These are phyloP conservation scores for Alternaria gansuensis DNA, from an alignment of 2,329 filamentous ascomycete species.

Conservation along the genomic window DNA sequence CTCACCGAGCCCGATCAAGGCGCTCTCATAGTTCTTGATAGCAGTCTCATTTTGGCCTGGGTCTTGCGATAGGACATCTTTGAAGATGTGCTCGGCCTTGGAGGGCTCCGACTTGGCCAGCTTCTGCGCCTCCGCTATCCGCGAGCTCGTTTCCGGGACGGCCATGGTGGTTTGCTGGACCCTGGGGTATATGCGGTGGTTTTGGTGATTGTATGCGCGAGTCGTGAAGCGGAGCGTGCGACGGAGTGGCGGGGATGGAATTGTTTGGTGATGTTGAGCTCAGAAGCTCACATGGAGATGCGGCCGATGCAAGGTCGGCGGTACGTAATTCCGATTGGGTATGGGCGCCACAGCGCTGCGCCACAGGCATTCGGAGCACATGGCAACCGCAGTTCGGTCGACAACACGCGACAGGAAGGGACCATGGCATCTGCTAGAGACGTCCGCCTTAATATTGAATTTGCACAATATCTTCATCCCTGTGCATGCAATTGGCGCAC, in stretches of 20 bases:
- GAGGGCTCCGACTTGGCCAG: conserved; percentile 79
- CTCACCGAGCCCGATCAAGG: conserved; percentile 87
- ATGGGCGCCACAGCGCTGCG: neutral
- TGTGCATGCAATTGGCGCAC: conserved; percentile 15
- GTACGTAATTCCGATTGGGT: conserved; percentile 17
- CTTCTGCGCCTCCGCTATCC: conserved; percentile 89
- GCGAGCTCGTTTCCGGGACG: conserved; percentile 62
- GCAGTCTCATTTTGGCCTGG: conserved; percentile 86
- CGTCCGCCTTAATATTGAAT: neutral
- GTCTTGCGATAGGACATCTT: conserved; percentile 85
- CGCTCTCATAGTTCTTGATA: conserved; percentile 88
- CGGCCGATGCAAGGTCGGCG: conserved; percentile 21
- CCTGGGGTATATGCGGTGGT: neutral
- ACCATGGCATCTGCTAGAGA: neutral
- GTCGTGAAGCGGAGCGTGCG: conserved; percentile 10
- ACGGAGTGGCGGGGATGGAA: conserved; percentile 18
- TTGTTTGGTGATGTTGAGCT: conserved; percentile 28
- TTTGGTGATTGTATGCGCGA: conserved; percentile 7
- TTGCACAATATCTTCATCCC: conserved; percentile 11
- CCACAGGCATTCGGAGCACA: conserved; percentile 5
- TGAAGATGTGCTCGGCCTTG: conserved; percentile 88
- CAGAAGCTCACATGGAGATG: conserved; percentile 25
- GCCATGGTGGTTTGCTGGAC: conserved; percentile 40
- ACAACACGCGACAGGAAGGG: conserved; percentile 11
- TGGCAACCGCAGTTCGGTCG: conserved; percentile 20